Percentiles rank a stretch among this genome's conserved stretches.
phyloP scores from a whole-genome alignment of 176 grass and related monocot genomes.

The Carex cristatella region DNA sequence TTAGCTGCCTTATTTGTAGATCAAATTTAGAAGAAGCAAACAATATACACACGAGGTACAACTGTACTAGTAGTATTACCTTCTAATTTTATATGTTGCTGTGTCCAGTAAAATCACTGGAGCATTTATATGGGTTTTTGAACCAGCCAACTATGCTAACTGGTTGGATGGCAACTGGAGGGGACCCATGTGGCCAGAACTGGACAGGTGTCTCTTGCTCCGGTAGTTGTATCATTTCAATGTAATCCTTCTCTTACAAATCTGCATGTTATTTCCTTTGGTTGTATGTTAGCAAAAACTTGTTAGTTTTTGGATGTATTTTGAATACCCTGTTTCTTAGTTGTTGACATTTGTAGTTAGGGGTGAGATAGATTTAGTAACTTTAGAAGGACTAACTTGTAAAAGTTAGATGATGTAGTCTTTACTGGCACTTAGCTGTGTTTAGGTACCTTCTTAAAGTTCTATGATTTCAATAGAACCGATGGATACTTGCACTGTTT shows the following conservation, averaged over 20 bases:
- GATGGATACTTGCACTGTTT: too few relatives aligned
- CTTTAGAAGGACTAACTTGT: too few relatives aligned
- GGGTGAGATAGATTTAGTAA: too few relatives aligned
- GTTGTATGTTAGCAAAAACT: too few relatives aligned
- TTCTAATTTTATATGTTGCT: background rate
- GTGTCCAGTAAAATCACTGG: conserved; percentile 12
- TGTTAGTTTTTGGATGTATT: too few relatives aligned
- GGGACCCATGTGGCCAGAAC: conserved; percentile 22
- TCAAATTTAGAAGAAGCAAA: background rate
- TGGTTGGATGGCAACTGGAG: conserved; percentile 26
- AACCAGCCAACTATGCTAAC: background rate
- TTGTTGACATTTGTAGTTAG: too few relatives aligned
- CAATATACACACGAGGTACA: background rate
- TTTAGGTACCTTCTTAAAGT: too few relatives aligned
- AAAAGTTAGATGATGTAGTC: too few relatives aligned
- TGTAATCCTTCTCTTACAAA: conserved; percentile 3
- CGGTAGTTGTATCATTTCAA: conserved; percentile 37
- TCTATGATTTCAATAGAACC: too few relatives aligned
- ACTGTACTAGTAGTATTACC: background rate
- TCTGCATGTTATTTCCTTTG: too few relatives aligned
- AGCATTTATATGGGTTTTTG: conserved; percentile 15
- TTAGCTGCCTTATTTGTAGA: background rate
- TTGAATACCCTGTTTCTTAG: too few relatives aligned
- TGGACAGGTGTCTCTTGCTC: conserved; percentile 58
- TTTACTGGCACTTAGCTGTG: too few relatives aligned